Evolutionary conservation across 2,329 filamentous ascomycete species (phyloP).

Genomic region (Venturia effusa): DNA sequence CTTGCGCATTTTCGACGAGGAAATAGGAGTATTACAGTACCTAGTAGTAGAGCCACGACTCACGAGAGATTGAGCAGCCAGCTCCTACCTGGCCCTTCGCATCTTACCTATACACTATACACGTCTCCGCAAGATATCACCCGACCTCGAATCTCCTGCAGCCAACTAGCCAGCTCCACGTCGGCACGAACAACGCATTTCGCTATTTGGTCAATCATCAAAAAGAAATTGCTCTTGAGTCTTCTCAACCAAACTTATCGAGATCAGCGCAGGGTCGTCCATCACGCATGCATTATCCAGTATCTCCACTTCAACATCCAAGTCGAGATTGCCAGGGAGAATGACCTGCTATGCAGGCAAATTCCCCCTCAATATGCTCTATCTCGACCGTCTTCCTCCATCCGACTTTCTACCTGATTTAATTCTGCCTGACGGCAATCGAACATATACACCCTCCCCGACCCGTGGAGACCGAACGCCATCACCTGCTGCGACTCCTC

Average conservation of each 20-base stretch:
- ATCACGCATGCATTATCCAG: not conserved
- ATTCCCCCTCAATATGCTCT: too few relatives aligned
- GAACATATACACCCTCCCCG: conserved; percentile 38
- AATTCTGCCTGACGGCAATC: conserved; percentile 21
- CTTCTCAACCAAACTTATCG: not conserved
- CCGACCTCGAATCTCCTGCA: not conserved
- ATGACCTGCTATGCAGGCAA: too few relatives aligned
- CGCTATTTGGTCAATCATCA: not conserved
- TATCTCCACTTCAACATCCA: not conserved
- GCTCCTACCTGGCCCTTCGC: too few relatives aligned
- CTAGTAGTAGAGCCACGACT: too few relatives aligned
- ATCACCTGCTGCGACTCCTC: conserved; percentile 23
- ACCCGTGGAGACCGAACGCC: conserved; percentile 27
- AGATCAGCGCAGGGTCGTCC: not conserved
- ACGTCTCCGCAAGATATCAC: not conserved
- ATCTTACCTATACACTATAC: too few relatives aligned
- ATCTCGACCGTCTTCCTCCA: conserved; percentile 61
- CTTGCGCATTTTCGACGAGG: too few relatives aligned
- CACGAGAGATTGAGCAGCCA: too few relatives aligned
- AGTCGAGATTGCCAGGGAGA: not conserved
- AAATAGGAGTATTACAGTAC: too few relatives aligned
- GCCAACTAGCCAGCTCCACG: not conserved
- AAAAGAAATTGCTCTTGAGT: not conserved
- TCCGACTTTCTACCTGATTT: conserved; percentile 74
- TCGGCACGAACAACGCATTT: not conserved